These are phyloP conservation scores for Globisporangium nagaii DNA, from an alignment of 352 stramenopile species.

Conservation along the genomic window DNA sequence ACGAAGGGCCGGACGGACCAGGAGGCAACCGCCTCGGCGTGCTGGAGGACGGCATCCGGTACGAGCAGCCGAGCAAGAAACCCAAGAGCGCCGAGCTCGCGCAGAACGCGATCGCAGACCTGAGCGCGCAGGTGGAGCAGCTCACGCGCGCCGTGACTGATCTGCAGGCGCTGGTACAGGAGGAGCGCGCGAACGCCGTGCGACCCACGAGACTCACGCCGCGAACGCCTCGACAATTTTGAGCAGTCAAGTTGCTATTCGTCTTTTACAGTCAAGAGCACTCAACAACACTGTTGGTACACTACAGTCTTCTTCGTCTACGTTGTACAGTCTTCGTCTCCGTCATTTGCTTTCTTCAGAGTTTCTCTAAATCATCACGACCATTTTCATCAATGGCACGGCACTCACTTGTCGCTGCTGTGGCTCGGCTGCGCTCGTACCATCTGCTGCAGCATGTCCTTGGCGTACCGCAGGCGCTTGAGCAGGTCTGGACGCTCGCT, in stretches of 20 bases:
- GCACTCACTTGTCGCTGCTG: background rate
- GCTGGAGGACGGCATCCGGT: constrained; percentile 51
- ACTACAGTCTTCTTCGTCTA: background rate
- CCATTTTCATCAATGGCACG: background rate
- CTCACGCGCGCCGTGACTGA: constrained; percentile 30
- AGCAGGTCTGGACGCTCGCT: constrained; percentile 56
- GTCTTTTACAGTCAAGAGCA: too few species aligned
- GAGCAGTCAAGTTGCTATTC: too few species aligned
- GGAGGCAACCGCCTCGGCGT: constrained; percentile 12
- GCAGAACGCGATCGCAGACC: constrained; percentile 18
- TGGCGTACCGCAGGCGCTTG: constrained; percentile 89
- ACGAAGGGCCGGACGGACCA: background rate
- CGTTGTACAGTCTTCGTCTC: constrained; percentile 3
- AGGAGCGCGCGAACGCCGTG: constrained; percentile 10
- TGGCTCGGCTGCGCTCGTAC: constrained; percentile 9
- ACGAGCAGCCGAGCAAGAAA: constrained; percentile 40
- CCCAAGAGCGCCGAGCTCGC: constrained; percentile 14
- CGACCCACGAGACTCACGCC: background rate
- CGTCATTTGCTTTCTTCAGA: constrained; percentile 4
- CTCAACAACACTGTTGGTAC: background rate
- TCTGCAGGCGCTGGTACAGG: constrained; percentile 21
- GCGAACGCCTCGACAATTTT: background rate
- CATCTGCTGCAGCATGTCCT: constrained; percentile 97
- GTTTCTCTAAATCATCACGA: background rate
- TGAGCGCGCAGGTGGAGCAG: constrained; percentile 35